These are phyloP conservation scores for Ustilago cynodontis DNA, from an alignment of 1,284 basidiomycete genomes.

Conservation along the genomic window DNA sequence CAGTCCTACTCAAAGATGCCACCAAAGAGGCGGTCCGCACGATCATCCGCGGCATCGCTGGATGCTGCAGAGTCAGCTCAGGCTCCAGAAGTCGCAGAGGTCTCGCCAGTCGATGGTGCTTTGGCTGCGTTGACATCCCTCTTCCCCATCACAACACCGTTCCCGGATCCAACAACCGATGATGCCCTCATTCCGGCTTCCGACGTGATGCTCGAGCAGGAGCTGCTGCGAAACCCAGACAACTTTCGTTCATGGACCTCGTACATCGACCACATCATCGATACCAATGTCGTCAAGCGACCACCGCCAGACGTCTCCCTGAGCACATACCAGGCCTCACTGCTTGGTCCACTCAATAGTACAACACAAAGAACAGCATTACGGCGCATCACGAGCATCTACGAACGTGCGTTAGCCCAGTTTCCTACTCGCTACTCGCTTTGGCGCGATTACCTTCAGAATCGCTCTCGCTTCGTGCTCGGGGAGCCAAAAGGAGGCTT, in stretches of 20 bases:
- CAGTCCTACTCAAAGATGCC: slow-evolving; percentile 17
- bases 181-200: slow-evolving; percentile 80
- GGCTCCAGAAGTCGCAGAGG: neutral
- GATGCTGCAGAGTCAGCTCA: slow-evolving; percentile 2
- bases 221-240: slow-evolving; percentile 90
- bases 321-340: slow-evolving; percentile 71
- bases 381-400: slow-evolving; percentile 87
- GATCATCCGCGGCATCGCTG: slow-evolving; percentile 8
- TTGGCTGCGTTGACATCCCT: slow-evolving; percentile 31
- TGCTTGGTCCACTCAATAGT: slow-evolving; percentile 76
- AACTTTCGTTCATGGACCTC: slow-evolving; percentile 93
- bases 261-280: slow-evolving; percentile 83
- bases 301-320: slow-evolving; percentile 67
- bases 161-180: slow-evolving; percentile 84
- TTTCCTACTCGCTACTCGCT: slow-evolving; percentile 92
- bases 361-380: slow-evolving; percentile 80
- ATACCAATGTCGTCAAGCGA: slow-evolving; percentile 74
- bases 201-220: slow-evolving; percentile 91
- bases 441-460: slow-evolving; percentile 91
- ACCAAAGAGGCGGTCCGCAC: slow-evolving; percentile 31
- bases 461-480: slow-evolving; percentile 86
- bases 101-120: slow-evolving; percentile 23
- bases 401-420: slow-evolving; percentile 88
- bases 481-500: slow-evolving; percentile 75
- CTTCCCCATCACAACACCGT: slow-evolving; percentile 86